These are phyloP conservation scores for Candida boidinii DNA, from an alignment of 805 yeast species.

Conservation along the genomic window DNA sequence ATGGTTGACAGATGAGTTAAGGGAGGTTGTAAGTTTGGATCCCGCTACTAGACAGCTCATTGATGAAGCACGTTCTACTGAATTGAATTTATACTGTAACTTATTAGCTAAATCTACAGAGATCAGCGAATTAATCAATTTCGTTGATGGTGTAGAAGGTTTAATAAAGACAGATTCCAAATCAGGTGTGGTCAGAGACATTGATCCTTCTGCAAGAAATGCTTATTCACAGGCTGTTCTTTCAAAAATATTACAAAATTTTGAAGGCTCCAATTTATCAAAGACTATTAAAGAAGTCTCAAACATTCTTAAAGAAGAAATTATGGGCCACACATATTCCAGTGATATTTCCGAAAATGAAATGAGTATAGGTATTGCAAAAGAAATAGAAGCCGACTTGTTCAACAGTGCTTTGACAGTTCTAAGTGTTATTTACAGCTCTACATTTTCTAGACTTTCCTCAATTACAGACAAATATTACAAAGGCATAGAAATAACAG, in stretches of 20 bases:
- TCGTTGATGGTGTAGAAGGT: slow-evolving; percentile 56
- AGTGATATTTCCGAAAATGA: slow-evolving; percentile 17
- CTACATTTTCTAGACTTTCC: slow-evolving; percentile 45
- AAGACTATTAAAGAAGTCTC: slow-evolving; percentile 46
- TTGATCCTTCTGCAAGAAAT: slow-evolving; percentile 49
- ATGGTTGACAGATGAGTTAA: slow-evolving; percentile 37
- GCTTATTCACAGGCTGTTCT: slow-evolving; percentile 56
- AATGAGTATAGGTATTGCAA: slow-evolving; percentile 15
- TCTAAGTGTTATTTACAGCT: slow-evolving; percentile 50
- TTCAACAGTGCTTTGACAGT: slow-evolving; percentile 62
- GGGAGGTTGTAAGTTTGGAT: slow-evolving; percentile 17
- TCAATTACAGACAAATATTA: slow-evolving; percentile 49
- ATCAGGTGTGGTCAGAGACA: slow-evolving; percentile 13
- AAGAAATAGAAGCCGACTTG: slow-evolving; percentile 43
- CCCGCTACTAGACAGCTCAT: slow-evolving; percentile 17
- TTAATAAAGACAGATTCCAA: slow-evolving; percentile 29
- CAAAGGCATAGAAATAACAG: slow-evolving; percentile 22
- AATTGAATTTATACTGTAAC: slow-evolving; percentile 35
- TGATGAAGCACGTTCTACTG: slow-evolving; percentile 22
- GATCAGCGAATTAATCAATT: slow-evolving; percentile 60
- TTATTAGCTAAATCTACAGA: slow-evolving; percentile 31
- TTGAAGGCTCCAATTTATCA: slow-evolving; percentile 51
- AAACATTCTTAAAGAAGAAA: slow-evolving; percentile 46
- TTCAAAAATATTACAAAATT: slow-evolving; percentile 45
- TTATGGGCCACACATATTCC: slow-evolving; percentile 19